Conservation (phyloP, 352 stramenopile genomes). For the Globisporangium lucens region DNA sequence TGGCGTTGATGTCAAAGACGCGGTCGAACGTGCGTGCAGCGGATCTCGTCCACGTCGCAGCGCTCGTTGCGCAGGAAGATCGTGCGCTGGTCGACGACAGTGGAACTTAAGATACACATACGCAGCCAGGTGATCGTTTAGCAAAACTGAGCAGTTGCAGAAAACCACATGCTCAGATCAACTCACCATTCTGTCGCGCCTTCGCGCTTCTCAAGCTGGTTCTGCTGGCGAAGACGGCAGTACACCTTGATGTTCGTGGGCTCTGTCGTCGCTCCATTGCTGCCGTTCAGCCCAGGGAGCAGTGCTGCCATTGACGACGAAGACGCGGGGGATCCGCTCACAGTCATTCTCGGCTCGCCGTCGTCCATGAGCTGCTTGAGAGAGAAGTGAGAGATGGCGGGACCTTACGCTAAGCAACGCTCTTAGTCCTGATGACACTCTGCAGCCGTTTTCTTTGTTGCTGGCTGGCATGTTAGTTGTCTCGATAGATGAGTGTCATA, state of each 20-base stretch:
- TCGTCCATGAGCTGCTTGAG: background rate
- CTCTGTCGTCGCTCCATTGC: background rate
- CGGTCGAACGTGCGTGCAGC: conserved; percentile 61
- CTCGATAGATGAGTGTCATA: background rate
- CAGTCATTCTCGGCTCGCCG: conserved; percentile 12
- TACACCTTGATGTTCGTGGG: conserved; percentile 65
- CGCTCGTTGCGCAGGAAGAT: conserved; percentile 62
- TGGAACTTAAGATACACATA: conserved; percentile 29
- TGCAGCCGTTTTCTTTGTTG: background rate
- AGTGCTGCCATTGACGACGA: background rate
- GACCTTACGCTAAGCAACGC: too few relatives aligned
- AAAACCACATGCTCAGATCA: too few relatives aligned
- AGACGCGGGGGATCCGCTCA: conserved; percentile 7
- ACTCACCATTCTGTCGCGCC: conserved; percentile 53
- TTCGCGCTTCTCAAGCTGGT: conserved; percentile 64
- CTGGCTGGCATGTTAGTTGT: background rate
- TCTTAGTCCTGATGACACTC: background rate
- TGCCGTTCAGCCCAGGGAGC: conserved; percentile 6
- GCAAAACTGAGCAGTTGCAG: background rate
- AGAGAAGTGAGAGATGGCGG: too few relatives aligned
- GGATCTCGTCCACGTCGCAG: conserved; percentile 71
- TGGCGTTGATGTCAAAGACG: conserved; percentile 59
- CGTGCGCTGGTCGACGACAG: conserved; percentile 52
- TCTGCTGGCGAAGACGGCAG: conserved; percentile 76
- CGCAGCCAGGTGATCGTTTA: background rate